Percentiles rank a stretch among this genome's conserved stretches.
These are phyloP conservation scores for Heritiera littoralis DNA, from an alignment of 345 rosid genomes.

Conservation along the genomic window DNA sequence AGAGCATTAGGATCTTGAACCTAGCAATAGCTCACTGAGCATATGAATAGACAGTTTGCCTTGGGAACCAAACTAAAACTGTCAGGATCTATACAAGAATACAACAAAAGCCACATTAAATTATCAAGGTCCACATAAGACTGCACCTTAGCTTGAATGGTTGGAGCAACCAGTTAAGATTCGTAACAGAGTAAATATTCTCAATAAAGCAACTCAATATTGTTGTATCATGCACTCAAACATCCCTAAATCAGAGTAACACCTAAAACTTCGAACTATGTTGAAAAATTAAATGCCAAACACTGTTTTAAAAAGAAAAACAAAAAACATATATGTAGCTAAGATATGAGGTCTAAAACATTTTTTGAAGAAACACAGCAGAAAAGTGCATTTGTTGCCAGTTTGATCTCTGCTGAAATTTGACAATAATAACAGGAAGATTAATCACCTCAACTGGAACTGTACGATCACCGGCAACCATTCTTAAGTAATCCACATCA, in stretches of 20 bases:
- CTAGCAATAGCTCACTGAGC: background rate
- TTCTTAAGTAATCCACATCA: constrained; percentile 67
- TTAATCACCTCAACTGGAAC: constrained; percentile 95
- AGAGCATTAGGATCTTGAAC: background rate
- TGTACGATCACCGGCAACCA: constrained; percentile 84
- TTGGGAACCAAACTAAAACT: background rate
- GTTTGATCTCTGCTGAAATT: constrained; percentile 5
- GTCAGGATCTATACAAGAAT: background rate
- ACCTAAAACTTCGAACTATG: background rate
- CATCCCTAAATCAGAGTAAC: background rate
- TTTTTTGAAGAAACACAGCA: background rate
- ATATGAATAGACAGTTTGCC: background rate
- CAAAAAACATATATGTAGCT: background rate
- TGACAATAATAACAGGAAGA: constrained; percentile 19
- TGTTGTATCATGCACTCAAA: background rate
- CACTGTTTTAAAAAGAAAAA: background rate
- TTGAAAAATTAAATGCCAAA: background rate
- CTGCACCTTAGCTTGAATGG: background rate
- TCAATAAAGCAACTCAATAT: background rate
- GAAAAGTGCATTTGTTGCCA: background rate
- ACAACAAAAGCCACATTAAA: background rate
- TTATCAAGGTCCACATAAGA: background rate
- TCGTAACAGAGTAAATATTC: background rate
- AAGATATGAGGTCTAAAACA: background rate
- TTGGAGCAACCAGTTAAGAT: background rate